Conservation (phyloP, 2,329 filamentous ascomycete species). For the Colletotrichum godetiae region DNA sequence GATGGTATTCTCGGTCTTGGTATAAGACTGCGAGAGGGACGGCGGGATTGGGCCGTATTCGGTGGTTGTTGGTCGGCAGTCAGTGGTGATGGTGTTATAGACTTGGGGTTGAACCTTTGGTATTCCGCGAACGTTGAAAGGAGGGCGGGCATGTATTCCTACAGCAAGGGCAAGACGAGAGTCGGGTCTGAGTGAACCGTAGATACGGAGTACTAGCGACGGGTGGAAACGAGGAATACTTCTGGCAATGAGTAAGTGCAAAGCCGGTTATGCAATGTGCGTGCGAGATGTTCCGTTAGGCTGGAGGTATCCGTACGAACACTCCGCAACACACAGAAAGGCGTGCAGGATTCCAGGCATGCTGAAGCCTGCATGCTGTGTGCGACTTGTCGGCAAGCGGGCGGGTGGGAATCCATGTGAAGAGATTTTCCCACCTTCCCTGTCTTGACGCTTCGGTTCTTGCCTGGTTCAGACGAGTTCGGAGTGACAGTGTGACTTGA, state of each 20-base stretch:
- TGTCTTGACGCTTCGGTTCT: background rate
- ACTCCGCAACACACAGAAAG: too few relatives aligned
- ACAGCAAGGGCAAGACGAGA: background rate
- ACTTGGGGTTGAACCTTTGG: background rate
- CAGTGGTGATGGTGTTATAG: background rate
- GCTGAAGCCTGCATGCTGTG: too few relatives aligned
- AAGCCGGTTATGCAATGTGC: background rate
- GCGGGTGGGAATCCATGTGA: constrained; percentile 29
- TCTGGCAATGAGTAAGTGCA: background rate
- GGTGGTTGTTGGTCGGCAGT: background rate
- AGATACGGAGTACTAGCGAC: too few relatives aligned
- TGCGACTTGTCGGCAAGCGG: background rate
- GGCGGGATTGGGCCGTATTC: background rate
- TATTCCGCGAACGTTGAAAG: background rate
- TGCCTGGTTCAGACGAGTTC: background rate
- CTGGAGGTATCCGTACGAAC: background rate
- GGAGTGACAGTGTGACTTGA: background rate
- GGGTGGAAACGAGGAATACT: background rate
- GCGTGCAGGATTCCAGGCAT: too few relatives aligned
- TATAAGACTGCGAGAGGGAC: background rate
- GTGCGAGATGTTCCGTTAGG: background rate
- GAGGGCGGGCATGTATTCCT: too few relatives aligned
- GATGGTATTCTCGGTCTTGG: background rate
- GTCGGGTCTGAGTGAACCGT: background rate
- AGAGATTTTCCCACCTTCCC: constrained; percentile 33